These are phyloP conservation scores for Penicillium palitans DNA, from an alignment of 2,329 filamentous ascomycete genomes.

Conservation along the genomic window DNA sequence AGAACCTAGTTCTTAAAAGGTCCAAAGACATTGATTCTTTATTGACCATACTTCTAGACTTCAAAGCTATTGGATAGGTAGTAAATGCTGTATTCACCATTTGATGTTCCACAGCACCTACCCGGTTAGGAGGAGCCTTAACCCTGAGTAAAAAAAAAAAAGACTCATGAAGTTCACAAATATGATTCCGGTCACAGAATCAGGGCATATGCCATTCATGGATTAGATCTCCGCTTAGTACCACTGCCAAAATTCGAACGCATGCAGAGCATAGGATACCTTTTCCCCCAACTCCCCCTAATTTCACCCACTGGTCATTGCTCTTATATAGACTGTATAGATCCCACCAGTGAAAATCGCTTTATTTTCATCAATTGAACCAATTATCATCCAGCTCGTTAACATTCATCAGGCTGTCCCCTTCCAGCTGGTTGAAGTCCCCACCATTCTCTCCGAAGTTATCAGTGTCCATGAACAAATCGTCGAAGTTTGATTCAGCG, in stretches of 20 bases:
- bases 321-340: background rate
- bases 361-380: slow-evolving; percentile 32
- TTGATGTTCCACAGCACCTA: background rate
- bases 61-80: background rate
- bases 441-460: slow-evolving; percentile 37
- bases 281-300: background rate
- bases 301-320: background rate
- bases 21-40: background rate
- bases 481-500: slow-evolving; percentile 48
- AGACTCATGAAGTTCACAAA: background rate
- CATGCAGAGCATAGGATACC: slow-evolving; percentile 15
- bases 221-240: background rate
- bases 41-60: background rate
- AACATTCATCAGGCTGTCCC: slow-evolving; percentile 40
- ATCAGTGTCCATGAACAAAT: slow-evolving; percentile 45
- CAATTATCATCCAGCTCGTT: slow-evolving; percentile 45
- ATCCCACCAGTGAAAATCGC: background rate
- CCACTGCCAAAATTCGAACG: slow-evolving; percentile 12
- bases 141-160: background rate
- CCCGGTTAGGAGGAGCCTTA: background rate
- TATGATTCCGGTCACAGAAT: background rate
- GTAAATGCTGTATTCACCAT: background rate
- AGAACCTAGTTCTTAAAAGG: background rate
- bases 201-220: background rate
- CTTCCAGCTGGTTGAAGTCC: slow-evolving; percentile 38